These are phyloP conservation scores for Daldinia sp. DNA, from an alignment of 2,329 filamentous ascomycete genomes.

Conservation along the genomic window DNA sequence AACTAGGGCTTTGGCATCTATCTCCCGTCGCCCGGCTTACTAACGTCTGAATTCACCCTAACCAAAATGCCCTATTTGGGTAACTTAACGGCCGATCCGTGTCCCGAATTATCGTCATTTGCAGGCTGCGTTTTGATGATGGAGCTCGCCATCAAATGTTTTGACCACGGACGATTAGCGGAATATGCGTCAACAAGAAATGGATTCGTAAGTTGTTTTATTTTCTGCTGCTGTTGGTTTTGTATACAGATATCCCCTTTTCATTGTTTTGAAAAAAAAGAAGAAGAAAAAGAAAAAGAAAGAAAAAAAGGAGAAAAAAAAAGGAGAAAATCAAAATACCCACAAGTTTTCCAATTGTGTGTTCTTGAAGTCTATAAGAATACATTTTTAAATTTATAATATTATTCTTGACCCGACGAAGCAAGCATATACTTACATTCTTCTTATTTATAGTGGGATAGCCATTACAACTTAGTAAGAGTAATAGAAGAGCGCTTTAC, in stretches of 20 bases:
- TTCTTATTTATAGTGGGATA: background rate
- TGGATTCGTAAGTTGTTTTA: background rate
- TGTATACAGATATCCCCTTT: too few relatives aligned
- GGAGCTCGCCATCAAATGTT: slow-evolving; percentile 4
- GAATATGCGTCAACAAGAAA: background rate
- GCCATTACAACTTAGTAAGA: slow-evolving; percentile 2
- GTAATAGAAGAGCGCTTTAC: background rate
- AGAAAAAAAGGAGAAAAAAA: too few relatives aligned
- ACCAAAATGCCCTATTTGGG: slow-evolving; percentile 1
- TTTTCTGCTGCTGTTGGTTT: too few relatives aligned
- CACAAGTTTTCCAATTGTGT: too few relatives aligned
- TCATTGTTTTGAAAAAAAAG: too few relatives aligned
- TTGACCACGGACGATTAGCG: slow-evolving; percentile 1
- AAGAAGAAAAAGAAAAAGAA: too few relatives aligned
- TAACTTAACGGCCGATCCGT: slow-evolving; percentile 1
- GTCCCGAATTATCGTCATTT: slow-evolving; percentile 2
- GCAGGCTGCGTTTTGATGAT: slow-evolving; percentile 7
- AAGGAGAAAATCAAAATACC: too few relatives aligned
- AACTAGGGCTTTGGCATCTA: slow-evolving; percentile 4
- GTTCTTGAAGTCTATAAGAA: background rate
- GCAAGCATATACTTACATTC: background rate
- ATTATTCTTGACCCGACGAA: background rate
- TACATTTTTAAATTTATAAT: background rate
- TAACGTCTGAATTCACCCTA: slow-evolving; percentile 1
- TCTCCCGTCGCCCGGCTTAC: slow-evolving; percentile 10